phyloP scores from a whole-genome alignment of 2,329 filamentous ascomycete species.

The Cercospora janseana region DNA sequence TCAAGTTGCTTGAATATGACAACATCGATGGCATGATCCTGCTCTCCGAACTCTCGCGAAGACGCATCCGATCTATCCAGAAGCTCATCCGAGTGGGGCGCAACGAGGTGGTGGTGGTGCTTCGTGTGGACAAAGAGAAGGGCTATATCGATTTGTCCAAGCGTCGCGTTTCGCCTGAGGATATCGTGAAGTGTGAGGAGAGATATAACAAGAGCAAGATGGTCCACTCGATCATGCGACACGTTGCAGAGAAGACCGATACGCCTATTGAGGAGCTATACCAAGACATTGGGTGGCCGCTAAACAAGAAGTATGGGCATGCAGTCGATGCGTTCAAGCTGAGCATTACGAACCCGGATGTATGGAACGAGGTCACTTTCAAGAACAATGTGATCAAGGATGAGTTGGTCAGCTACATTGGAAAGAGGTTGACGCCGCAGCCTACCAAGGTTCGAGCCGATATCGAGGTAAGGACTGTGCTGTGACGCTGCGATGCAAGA shows the following conservation, averaged over 20 bases:
- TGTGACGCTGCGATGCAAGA: neutral
- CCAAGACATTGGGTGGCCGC: conserved; percentile 90
- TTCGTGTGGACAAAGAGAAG: conserved; percentile 99
- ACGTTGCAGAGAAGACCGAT: conserved; percentile 95
- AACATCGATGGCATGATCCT: conserved; percentile 99
- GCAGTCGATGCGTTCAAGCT: conserved; percentile 98
- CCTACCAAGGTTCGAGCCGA: conserved; percentile 99
- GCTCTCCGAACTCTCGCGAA: conserved; percentile 91
- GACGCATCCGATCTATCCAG: conserved; percentile 98
- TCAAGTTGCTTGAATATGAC: conserved; percentile 98
- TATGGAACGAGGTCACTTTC: conserved; percentile 92
- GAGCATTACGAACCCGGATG: conserved; percentile 95
- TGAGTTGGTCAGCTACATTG: conserved; percentile 91
- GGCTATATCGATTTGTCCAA: conserved; percentile 98
- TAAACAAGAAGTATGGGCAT: conserved; percentile 97
- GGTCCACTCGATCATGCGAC: conserved; percentile 97
- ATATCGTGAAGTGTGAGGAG: conserved; percentile 98
- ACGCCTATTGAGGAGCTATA: conserved; percentile 94
- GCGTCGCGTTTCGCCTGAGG: conserved; percentile 93
- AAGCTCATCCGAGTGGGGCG: conserved; percentile 97
- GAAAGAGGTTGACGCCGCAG: conserved; percentile 93
- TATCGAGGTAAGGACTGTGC: conserved; percentile 63
- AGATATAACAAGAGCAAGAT: conserved; percentile 99
- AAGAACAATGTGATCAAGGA: conserved; percentile 79
- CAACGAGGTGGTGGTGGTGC: conserved; percentile 97